Conservation (phyloP, 2,329 filamentous ascomycete genomes). For the Hymenoscyphus infarciens region DNA sequence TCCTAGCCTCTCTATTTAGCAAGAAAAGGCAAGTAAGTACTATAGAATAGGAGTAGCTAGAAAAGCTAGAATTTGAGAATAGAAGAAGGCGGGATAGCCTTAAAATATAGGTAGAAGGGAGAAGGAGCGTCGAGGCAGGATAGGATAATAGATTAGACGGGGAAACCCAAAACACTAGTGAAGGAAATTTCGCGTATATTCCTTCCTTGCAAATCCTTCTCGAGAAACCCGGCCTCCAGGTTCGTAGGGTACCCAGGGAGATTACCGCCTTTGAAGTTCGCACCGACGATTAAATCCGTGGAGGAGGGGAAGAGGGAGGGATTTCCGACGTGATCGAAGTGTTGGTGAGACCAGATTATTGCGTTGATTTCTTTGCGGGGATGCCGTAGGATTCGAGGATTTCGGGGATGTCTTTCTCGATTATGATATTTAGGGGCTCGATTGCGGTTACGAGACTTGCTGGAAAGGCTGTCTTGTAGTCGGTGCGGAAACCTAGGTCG, state of each 20-base stretch:
- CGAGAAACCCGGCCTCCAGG: slow-evolving; percentile 37
- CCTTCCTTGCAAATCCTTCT: slow-evolving; percentile 41
- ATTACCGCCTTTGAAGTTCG: slow-evolving; percentile 42
- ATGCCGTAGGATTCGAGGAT: slow-evolving; percentile 40
- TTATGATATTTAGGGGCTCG: slow-evolving; percentile 37
- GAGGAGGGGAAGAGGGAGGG: slow-evolving; percentile 41
- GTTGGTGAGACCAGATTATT: slow-evolving; percentile 37
- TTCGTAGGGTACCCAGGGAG: slow-evolving; percentile 44
- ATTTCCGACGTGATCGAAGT: slow-evolving; percentile 44
- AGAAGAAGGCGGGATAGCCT: no score
- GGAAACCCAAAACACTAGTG: no score
- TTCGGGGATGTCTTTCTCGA: slow-evolving; percentile 39
- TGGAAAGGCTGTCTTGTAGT: slow-evolving; percentile 40
- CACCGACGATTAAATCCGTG: slow-evolving; percentile 45
- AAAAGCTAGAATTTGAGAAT: no score
- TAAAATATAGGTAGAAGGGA: no score
- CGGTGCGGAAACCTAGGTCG: slow-evolving; percentile 40
- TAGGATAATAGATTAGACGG: no score
- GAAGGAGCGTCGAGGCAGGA: no score
- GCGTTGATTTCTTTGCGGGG: slow-evolving; percentile 34
- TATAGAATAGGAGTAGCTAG: no score
- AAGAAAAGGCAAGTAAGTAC: no score
- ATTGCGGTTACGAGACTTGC: slow-evolving; percentile 33
- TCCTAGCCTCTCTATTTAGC: no score
- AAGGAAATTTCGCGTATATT: slow-evolving; percentile 35